phyloP scores from a whole-genome alignment of 78 protist species.

The Polysphondylium violaceum region DNA sequence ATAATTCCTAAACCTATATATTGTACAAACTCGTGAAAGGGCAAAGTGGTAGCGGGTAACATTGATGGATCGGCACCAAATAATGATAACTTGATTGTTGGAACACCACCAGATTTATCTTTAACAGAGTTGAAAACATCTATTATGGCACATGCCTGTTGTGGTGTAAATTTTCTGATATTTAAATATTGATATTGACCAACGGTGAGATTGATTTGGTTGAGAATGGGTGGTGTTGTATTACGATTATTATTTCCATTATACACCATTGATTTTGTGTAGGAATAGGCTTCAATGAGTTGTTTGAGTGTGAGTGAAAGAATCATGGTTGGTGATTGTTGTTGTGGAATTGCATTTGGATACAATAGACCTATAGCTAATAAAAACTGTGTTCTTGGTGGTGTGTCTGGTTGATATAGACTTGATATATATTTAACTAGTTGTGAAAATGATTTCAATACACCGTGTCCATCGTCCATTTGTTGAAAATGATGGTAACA shows the following conservation, averaged over 20 bases:
- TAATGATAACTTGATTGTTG: conserved; percentile 33
- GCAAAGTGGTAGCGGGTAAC: conserved; percentile 59
- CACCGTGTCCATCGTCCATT: conserved; percentile 54
- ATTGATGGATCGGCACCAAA: conserved; percentile 70
- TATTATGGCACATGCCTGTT: conserved; percentile 48
- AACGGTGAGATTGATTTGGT: not conserved
- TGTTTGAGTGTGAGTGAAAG: conserved; percentile 6
- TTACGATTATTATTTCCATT: not conserved
- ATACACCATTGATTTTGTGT: conserved; percentile 28
- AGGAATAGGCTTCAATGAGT: conserved; percentile 27
- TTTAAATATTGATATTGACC: not conserved
- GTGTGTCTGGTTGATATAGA: conserved; percentile 11
- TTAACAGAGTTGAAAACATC: conserved; percentile 59
- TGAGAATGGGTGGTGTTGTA: not conserved
- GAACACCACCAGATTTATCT: conserved; percentile 69
- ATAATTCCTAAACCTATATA: conserved; percentile 43
- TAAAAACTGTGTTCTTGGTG: conserved; percentile 32
- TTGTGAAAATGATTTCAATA: conserved; percentile 40
- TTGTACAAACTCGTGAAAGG: conserved; percentile 78
- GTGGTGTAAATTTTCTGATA: conserved; percentile 35
- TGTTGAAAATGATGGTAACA: conserved; percentile 41
- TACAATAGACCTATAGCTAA: conserved; percentile 29
- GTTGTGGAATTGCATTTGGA: conserved; percentile 25
- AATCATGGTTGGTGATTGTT: conserved; percentile 1
- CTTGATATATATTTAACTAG: conserved; percentile 19